Conservation (phyloP, 306 rosid genomes). For the Heteromeles arbutifolia region DNA sequence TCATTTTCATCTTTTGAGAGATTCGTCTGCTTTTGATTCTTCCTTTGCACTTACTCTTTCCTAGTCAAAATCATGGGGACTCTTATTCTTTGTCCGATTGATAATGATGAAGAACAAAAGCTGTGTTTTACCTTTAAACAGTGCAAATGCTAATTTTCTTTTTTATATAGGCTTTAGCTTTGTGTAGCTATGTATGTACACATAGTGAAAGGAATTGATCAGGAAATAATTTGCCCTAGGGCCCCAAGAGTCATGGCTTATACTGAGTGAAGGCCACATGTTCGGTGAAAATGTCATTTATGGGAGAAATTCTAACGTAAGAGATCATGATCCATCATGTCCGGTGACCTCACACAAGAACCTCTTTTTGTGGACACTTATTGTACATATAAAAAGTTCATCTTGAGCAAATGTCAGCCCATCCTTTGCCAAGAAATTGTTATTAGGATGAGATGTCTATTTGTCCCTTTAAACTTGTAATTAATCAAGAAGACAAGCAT, state of each 20-base stretch:
- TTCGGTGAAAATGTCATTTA: neutral
- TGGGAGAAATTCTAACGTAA: neutral
- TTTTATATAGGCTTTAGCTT: neutral
- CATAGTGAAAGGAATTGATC: neutral
- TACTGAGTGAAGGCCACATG: neutral
- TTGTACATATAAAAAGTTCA: neutral
- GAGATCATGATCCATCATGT: too few relatives aligned
- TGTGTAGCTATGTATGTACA: neutral
- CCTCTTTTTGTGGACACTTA: too few relatives aligned
- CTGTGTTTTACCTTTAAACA: neutral
- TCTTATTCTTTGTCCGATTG: slow-evolving; percentile 1
- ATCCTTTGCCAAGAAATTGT: too few relatives aligned
- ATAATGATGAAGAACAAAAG: neutral
- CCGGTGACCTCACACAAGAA: too few relatives aligned
- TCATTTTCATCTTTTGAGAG: neutral
- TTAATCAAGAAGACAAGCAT: neutral
- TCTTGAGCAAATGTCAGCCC: neutral
- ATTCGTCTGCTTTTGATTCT: neutral
- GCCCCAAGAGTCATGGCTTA: neutral
- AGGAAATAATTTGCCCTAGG: neutral
- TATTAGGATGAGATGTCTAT: too few relatives aligned
- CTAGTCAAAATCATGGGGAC: slow-evolving; percentile 7
- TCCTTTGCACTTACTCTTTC: neutral
- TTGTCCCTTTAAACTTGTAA: neutral
- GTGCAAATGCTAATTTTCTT: neutral